Conservation (phyloP, 768 basidiomycete species). For the Infundibulicybe gibba region DNA sequence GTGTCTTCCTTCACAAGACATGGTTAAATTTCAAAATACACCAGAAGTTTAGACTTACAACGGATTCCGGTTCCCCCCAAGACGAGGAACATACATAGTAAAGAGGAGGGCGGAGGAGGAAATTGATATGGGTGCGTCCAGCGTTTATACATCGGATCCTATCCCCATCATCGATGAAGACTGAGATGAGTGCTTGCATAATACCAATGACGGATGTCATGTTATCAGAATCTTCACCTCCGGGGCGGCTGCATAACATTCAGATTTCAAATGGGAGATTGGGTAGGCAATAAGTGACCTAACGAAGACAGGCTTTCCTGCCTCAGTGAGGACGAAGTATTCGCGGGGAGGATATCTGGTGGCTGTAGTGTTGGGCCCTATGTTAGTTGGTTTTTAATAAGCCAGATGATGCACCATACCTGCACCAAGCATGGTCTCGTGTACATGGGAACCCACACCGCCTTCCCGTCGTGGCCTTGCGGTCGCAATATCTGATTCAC, state of each 20-base stretch:
- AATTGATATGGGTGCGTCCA: constrained; percentile 79
- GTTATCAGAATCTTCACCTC: constrained; percentile 56
- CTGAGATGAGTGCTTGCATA: constrained; percentile 93
- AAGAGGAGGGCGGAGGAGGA: constrained; percentile 81
- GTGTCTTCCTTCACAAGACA: constrained; percentile 71
- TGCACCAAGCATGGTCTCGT: constrained; percentile 34
- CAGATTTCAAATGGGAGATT: neutral
- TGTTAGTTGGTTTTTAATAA: too few relatives aligned
- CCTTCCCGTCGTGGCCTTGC: constrained; percentile 25
- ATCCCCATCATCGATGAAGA: constrained; percentile 92
- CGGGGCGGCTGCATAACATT: constrained; percentile 37
- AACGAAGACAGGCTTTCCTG: constrained; percentile 96
- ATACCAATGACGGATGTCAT: constrained; percentile 83
- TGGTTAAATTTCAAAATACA: constrained; percentile 14
- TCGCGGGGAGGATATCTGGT: constrained; percentile 55
- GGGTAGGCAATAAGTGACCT: constrained; percentile 43
- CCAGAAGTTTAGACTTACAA: constrained; percentile 52
- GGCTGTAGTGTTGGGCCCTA: constrained; percentile 18
- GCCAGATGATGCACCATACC: constrained; percentile 20
- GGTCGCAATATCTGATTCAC: constrained; percentile 20
- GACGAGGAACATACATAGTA: constrained; percentile 91
- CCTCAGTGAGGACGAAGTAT: constrained; percentile 92
- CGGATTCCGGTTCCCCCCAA: constrained; percentile 95
- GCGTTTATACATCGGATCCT: constrained; percentile 81
- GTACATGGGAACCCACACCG: constrained; percentile 14